phyloP scores from a whole-genome alignment of 2,329 filamentous ascomycete species.

The Ceratocystis lukuohia region DNA sequence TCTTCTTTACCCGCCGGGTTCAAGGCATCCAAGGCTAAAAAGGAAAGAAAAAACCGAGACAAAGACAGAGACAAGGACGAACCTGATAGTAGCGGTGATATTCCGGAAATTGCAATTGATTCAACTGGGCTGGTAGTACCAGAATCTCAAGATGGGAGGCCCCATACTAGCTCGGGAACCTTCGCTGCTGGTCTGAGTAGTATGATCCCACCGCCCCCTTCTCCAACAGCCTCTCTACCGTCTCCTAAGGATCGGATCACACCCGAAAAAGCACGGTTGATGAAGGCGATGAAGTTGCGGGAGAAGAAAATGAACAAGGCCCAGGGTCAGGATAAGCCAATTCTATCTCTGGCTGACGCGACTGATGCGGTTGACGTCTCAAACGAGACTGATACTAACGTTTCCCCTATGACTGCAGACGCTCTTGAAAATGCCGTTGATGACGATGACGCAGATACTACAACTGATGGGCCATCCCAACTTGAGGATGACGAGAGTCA shows the following conservation, averaged over 20 bases:
- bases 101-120: conserved; percentile 28
- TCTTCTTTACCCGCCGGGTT: conserved; percentile 71
- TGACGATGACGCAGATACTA: conserved; percentile 22
- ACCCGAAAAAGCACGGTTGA: conserved; percentile 78
- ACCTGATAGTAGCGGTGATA: conserved; percentile 22
- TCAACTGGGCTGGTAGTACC: conserved; percentile 23
- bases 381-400: conserved; percentile 21
- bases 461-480: conserved; percentile 22
- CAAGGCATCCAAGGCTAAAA: conserved; percentile 37
- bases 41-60: conserved; percentile 17
- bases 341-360: not conserved
- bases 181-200: conserved; percentile 8
- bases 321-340: not conserved
- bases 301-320: conserved; percentile 49
- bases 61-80: conserved; percentile 25
- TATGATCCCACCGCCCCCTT: conserved; percentile 15
- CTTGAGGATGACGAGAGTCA: conserved; percentile 23
- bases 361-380: not conserved
- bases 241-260: conserved; percentile 46
- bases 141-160: conserved; percentile 24
- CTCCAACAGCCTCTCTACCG: conserved; percentile 21
- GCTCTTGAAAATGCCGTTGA: not conserved
- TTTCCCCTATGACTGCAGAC: not conserved
- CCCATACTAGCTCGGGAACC: conserved; percentile 26
- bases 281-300: conserved; percentile 85